Percentiles rank a stretch among this genome's conserved stretches.
phyloP scores from a whole-genome alignment of 768 basidiomycete species.

The Calvatia gigantea region DNA sequence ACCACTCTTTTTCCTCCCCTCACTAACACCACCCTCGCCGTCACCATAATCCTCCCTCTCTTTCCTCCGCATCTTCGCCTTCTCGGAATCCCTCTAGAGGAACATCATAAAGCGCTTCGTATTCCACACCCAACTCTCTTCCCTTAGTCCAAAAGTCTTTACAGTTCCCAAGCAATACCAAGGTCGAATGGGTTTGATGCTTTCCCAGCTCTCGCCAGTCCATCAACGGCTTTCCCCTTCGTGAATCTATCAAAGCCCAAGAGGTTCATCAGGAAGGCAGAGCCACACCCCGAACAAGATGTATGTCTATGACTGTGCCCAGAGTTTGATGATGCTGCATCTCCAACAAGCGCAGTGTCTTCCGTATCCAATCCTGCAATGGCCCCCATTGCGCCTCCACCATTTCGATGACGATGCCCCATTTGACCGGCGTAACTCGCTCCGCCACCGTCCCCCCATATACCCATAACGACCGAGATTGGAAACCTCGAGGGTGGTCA shows the following conservation, averaged over 20 bases:
- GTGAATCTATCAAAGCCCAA: slow-evolving; percentile 95
- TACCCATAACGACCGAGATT: slow-evolving; percentile 95
- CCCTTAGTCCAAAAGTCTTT: slow-evolving; percentile 94
- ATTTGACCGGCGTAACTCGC: slow-evolving; percentile 67
- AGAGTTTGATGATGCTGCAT: slow-evolving; percentile 15
- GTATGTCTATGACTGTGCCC: slow-evolving; percentile 34
- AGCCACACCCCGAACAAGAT: slow-evolving; percentile 39
- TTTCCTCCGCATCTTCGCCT: slow-evolving; percentile 60
- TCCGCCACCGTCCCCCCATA: slow-evolving; percentile 90
- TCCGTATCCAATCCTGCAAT: slow-evolving; percentile 46
- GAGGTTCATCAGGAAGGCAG: slow-evolving; percentile 82
- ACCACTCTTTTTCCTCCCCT: slow-evolving; percentile 26
- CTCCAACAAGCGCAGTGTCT: slow-evolving; percentile 35
- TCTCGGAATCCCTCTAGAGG: slow-evolving; percentile 80
- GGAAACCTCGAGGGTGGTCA: slow-evolving; percentile 94
- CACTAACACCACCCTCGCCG: slow-evolving; percentile 56
- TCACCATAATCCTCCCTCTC: slow-evolving; percentile 56
- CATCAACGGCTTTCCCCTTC: slow-evolving; percentile 83
- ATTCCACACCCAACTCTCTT: slow-evolving; percentile 84
- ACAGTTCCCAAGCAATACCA: slow-evolving; percentile 74
- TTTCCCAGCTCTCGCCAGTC: slow-evolving; percentile 71
- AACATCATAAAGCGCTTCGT: slow-evolving; percentile 85
- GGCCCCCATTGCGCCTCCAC: slow-evolving; percentile 21
- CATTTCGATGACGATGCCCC: slow-evolving; percentile 64
- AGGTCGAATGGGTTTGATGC: slow-evolving; percentile 92